These are phyloP conservation scores for Artemisia argyi DNA, from an alignment of 129 eudicot species.

Conservation along the genomic window DNA sequence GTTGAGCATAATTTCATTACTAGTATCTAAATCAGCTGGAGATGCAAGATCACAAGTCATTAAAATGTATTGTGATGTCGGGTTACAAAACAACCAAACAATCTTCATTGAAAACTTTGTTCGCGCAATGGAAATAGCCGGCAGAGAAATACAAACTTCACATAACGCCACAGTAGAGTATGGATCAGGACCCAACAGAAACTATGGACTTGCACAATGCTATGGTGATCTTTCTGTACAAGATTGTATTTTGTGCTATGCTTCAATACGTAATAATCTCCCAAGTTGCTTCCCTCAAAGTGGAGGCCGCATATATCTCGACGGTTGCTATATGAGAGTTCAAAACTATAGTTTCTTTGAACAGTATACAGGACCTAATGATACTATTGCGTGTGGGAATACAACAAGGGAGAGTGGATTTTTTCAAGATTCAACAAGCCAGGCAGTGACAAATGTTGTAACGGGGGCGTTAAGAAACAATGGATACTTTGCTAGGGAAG, in stretches of 20 bases:
- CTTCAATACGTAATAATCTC: constrained; percentile 52
- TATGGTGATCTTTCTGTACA: not conserved
- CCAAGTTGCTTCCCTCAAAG: constrained; percentile 61
- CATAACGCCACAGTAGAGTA: no score
- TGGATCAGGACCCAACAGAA: no score
- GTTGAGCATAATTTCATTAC: no score
- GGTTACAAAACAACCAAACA: no score
- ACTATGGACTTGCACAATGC: not conserved
- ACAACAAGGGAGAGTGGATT: constrained; percentile 31
- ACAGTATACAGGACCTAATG: constrained; percentile 46
- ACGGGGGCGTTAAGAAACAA: constrained; percentile 31
- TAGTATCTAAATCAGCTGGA: no score
- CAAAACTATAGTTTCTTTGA: constrained; percentile 53
- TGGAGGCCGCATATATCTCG: constrained; percentile 61
- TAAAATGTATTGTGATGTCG: no score
- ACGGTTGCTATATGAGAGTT: constrained; percentile 66
- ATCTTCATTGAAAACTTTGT: no score
- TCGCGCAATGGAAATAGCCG: no score
- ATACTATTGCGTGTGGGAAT: constrained; percentile 53
- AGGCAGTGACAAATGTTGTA: constrained; percentile 45
- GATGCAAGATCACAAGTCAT: no score
- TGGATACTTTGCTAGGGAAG: constrained; percentile 39
- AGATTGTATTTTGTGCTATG: not conserved
- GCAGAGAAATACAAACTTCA: no score
- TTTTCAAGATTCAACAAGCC: constrained; percentile 39